A percentile compares a stretch with the other conserved stretches of the same genome.
Conservation (phyloP, 208 protist genomes). For the Trypanosoma grayi region DNA sequence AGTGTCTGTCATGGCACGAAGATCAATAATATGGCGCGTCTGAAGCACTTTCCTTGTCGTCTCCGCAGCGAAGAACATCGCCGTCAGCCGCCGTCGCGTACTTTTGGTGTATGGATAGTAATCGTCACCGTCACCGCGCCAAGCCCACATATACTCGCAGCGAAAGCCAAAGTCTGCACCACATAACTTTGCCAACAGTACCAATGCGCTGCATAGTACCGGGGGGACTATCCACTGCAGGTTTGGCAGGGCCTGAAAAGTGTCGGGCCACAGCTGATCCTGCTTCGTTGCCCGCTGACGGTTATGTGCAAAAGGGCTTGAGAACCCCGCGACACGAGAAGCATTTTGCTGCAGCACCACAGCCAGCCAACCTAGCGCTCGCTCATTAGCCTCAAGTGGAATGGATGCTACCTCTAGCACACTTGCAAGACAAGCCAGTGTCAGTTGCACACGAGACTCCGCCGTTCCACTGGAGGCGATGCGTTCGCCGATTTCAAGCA, state of each 20-base stretch:
- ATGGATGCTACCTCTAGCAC: slow-evolving; percentile 7
- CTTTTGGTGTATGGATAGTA: slow-evolving; percentile 47
- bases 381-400: background rate
- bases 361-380: slow-evolving; percentile 11
- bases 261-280: slow-evolving; percentile 30
- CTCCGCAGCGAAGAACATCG: slow-evolving; percentile 41
- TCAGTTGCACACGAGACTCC: slow-evolving; percentile 25
- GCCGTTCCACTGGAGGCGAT: slow-evolving; percentile 11
- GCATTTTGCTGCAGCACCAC: slow-evolving; percentile 8
- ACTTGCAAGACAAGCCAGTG: slow-evolving; percentile 26
- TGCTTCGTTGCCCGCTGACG: slow-evolving; percentile 2
- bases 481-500: slow-evolving; percentile 30
- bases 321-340: slow-evolving; percentile 10
- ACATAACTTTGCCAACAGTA: slow-evolving; percentile 56
- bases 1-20: slow-evolving; percentile 52
- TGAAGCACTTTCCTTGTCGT: slow-evolving; percentile 26
- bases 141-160: slow-evolving; percentile 75
- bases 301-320: slow-evolving; percentile 14
- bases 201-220: slow-evolving; percentile 58
- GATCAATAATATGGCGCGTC: slow-evolving; percentile 33
- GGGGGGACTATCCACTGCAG: slow-evolving; percentile 71
- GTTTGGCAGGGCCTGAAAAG: slow-evolving; percentile 46
- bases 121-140: slow-evolving; percentile 54
- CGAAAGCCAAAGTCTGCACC: slow-evolving; percentile 33
- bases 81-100: slow-evolving; percentile 42